These are phyloP conservation scores for Fusarium oxysporum DNA, from an alignment of 2,329 filamentous ascomycete genomes.

Conservation along the genomic window DNA sequence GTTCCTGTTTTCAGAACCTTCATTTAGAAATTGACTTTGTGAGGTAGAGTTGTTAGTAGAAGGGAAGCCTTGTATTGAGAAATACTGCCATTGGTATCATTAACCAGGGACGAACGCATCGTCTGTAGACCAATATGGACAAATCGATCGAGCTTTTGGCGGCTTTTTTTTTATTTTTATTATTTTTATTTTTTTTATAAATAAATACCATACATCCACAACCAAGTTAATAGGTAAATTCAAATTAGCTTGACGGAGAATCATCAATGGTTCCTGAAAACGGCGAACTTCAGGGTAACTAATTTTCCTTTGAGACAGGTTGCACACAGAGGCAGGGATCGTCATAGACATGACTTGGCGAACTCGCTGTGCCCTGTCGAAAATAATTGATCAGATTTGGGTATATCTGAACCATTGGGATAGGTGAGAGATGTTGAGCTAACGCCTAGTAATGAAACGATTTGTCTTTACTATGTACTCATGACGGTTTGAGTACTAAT, in stretches of 20 bases:
- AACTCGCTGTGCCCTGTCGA: not conserved
- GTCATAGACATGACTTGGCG: not conserved
- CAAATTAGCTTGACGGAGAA: not conserved
- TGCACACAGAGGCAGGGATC: not conserved
- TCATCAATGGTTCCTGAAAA: not conserved
- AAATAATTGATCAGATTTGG: not conserved
- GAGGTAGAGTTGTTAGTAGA: not conserved
- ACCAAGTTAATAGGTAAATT: too few species aligned
- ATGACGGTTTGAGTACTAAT: not conserved
- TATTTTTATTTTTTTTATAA: too few species aligned
- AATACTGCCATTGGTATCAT: not conserved
- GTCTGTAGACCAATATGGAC: too few species aligned
- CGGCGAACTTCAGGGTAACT: constrained; percentile 3
- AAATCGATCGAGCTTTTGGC: not conserved
- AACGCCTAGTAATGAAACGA: not conserved
- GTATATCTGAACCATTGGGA: too few species aligned
- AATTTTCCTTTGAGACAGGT: not conserved
- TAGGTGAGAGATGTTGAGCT: not conserved
- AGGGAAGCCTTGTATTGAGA: not conserved
- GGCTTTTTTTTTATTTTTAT: not conserved
- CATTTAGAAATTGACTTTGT: not conserved
- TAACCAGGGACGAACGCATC: not conserved
- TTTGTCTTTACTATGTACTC: not conserved
- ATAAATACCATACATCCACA: too few species aligned
- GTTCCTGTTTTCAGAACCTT: not conserved